Evolutionary conservation across 2,329 filamentous ascomycete genomes (phyloP).

Genomic region (Hypoxylon sp.): DNA sequence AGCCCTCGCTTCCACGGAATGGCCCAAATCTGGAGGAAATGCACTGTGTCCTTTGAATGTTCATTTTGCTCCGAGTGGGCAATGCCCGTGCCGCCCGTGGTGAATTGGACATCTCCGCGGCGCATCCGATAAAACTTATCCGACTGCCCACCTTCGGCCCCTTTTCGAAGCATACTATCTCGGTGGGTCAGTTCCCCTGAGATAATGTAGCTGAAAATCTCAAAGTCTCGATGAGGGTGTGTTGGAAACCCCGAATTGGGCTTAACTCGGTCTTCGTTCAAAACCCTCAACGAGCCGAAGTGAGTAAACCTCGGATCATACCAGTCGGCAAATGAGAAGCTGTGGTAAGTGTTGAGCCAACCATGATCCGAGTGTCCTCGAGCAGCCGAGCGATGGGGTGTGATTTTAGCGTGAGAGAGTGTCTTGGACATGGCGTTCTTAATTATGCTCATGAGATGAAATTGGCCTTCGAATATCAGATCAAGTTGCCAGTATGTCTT

Average conservation of each 20-base stretch:
- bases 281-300: conserved; percentile 84
- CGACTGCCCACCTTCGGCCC: conserved; percentile 69
- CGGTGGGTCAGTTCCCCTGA: conserved; percentile 88
- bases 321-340: conserved; percentile 84
- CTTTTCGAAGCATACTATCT: conserved; percentile 85
- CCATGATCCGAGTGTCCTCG: conserved; percentile 86
- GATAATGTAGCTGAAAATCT: conserved; percentile 90
- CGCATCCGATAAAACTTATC: conserved; percentile 80
- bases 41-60: conserved; percentile 77
- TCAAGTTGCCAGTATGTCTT: not conserved
- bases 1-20: conserved; percentile 82
- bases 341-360: conserved; percentile 91
- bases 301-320: conserved; percentile 76
- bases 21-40: conserved; percentile 93
- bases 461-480: not conserved
- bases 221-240: conserved; percentile 87
- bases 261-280: conserved; percentile 90
- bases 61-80: conserved; percentile 89
- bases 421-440: conserved; percentile 73
- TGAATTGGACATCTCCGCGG: conserved; percentile 90
- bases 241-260: conserved; percentile 84
- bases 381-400: conserved; percentile 77
- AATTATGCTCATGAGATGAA: conserved; percentile 55
- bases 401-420: conserved; percentile 79
- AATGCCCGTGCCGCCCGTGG: conserved; percentile 85